These are phyloP conservation scores for Lanmaoa pseudosensibilis DNA, from an alignment of 768 basidiomycete genomes.

Conservation along the genomic window DNA sequence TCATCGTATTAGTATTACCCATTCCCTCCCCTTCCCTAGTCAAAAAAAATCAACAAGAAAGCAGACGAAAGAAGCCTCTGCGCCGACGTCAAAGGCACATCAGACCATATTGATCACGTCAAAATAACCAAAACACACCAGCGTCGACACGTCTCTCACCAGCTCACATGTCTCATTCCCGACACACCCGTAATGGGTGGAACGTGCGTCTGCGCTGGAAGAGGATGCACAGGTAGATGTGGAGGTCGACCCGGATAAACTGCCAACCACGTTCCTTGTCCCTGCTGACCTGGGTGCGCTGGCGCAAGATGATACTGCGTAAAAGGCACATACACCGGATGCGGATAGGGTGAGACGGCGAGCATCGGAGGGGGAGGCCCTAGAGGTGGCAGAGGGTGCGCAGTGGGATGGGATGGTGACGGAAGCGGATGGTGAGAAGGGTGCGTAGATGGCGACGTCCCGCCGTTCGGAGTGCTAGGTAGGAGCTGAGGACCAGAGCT, in stretches of 20 bases:
- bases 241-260: constrained; percentile 22
- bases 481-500: neutral
- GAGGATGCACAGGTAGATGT: constrained; percentile 16
- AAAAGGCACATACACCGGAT: constrained; percentile 24
- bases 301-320: constrained; percentile 20
- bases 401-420: constrained; percentile 10
- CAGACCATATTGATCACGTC: neutral
- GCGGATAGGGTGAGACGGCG: constrained; percentile 19
- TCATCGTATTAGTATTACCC: constrained; percentile 23
- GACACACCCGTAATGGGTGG: constrained; percentile 21
- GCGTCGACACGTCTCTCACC: constrained; percentile 16
- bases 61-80: neutral
- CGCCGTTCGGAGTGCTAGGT: neutral
- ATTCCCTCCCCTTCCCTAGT: neutral
- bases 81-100: neutral
- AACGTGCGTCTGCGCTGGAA: constrained; percentile 12
- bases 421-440: constrained; percentile 6
- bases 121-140: constrained; percentile 1
- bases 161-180: constrained; percentile 28
- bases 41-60: constrained; percentile 22
- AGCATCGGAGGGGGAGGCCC: constrained; percentile 18
- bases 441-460: constrained; percentile 4
- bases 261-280: constrained; percentile 25
- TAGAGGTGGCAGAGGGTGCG: constrained; percentile 8
- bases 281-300: constrained; percentile 10